Percentiles rank a stretch among this genome's conserved stretches.
Conservation (phyloP, 2,329 filamentous ascomycete genomes). For the Microcyclospora tardicrescens region DNA sequence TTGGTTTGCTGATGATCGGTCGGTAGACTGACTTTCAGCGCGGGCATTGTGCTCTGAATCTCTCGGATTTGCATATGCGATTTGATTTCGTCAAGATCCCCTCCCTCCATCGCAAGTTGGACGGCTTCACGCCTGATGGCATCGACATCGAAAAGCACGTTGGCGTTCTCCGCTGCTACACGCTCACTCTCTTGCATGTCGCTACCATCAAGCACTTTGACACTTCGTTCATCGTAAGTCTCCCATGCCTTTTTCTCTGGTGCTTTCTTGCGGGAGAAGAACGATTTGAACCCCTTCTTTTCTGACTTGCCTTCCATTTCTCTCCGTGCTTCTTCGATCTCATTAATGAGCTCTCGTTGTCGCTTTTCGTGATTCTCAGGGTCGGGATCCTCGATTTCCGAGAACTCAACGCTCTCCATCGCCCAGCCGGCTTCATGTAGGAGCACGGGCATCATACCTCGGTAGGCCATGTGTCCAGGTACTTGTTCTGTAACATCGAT, state of each 20-base stretch:
- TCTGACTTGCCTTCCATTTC: conserved; percentile 67
- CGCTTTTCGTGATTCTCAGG: conserved; percentile 80
- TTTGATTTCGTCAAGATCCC: conserved; percentile 67
- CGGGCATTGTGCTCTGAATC: conserved; percentile 75
- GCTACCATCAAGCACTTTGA: conserved; percentile 20
- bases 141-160: conserved; percentile 85
- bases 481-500: conserved; percentile 76
- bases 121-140: conserved; percentile 61
- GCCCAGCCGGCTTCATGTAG: conserved; percentile 81
- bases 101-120: conserved; percentile 61
- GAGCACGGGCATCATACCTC: conserved; percentile 77
- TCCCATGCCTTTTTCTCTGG: conserved; percentile 83
- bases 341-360: conserved; percentile 85
- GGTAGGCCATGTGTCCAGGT: conserved; percentile 92
- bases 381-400: conserved; percentile 92
- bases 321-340: conserved; percentile 88
- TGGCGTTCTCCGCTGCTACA: conserved; percentile 29
- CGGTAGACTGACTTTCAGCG: conserved; percentile 58
- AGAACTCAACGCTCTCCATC: conserved; percentile 86
- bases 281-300: conserved; percentile 52
- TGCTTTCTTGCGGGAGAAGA: conserved; percentile 72
- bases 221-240: conserved; percentile 62
- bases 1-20: not conserved
- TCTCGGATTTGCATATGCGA: conserved; percentile 43
- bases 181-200: conserved; percentile 37